Base-by-base conservation (phyloP, 768 basidiomycete species). In the Hygrocybe coccinea region DNA sequence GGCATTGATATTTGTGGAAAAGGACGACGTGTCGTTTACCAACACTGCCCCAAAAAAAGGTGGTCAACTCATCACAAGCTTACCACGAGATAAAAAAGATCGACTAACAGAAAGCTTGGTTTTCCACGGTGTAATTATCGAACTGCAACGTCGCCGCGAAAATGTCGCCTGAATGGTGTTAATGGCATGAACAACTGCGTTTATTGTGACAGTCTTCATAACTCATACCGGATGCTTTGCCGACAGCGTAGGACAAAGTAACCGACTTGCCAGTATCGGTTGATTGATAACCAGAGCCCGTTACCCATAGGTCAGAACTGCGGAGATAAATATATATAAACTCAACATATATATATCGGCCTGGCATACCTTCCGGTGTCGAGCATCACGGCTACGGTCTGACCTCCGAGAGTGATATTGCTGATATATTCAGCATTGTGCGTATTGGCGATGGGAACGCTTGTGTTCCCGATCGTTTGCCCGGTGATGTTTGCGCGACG, bases 221-320 rank as follows among this genome's bases (percentile, higher is more conserved):
- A 19, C 10, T 54, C 59, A 46, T 58, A 87, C 87, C 87, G 59
- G 68, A 58, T 17, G 86, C 86, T 37, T 72, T 73, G 39, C 89
- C 89, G 21, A 89, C 79, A 7, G 89, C 88, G 60, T 90, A 91
- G 6, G 75, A 69, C 17, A 91, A 67, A 1, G 80, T 78, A 12
- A 83, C 67, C 9, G 76, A 65, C 50, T 80, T 75, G 11, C 86
- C 86, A 0, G 82, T 75, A 60, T 85, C 81, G 43, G 71, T 78
- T 35, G 82, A 71, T 22, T 68, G 66, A 6, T 85, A 75, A 17
- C 79, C 76, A 41, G 69, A 63, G 21, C 74, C 78, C 39, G 73
- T 72, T 8, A 87, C 86, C 88, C 89, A 91, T 36, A 91, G 68
- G 67, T 91, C 89, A 37, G 87, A 85, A 60, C 89, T 90, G 8